Evolutionary conservation across 345 rosid genomes (phyloP).

Genomic region (Citrus hindsii): DNA sequence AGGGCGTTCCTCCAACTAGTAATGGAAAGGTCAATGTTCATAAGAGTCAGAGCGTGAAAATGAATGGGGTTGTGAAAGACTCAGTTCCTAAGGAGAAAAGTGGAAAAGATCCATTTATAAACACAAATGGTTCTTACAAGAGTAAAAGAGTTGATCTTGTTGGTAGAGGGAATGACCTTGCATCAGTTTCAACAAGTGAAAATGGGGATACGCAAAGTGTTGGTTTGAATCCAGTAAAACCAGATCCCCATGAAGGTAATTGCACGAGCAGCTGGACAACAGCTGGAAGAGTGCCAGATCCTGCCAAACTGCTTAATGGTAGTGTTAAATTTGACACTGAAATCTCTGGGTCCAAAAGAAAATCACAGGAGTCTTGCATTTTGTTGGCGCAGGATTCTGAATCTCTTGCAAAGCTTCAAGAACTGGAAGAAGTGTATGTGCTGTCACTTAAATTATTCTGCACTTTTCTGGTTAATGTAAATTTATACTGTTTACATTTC

Average conservation of each 20-base stretch:
- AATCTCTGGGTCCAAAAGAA: slow-evolving; percentile 40
- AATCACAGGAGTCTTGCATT: slow-evolving; percentile 41
- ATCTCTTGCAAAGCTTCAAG: slow-evolving; percentile 56
- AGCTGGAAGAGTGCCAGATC: slow-evolving; percentile 22
- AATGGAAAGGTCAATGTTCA: slow-evolving; percentile 46
- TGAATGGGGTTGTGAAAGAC: slow-evolving; percentile 33
- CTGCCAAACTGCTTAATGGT: slow-evolving; percentile 29
- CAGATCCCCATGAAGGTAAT: slow-evolving; percentile 29
- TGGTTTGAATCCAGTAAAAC: slow-evolving; percentile 25
- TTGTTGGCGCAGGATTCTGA: slow-evolving; percentile 60
- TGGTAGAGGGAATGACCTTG: slow-evolving; percentile 23
- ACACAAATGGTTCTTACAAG: slow-evolving; percentile 31
- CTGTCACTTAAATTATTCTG: slow-evolving; percentile 12
- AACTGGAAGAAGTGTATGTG: slow-evolving; percentile 70
- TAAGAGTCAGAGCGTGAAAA: slow-evolving; percentile 38
- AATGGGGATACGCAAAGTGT: slow-evolving; percentile 22
- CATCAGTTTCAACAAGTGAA: slow-evolving; percentile 27
- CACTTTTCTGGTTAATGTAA: slow-evolving; percentile 8
- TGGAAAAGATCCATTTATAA: slow-evolving; percentile 33
- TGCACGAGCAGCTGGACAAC: slow-evolving; percentile 23
- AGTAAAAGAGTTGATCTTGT: slow-evolving; percentile 33
- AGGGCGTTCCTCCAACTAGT: slow-evolving; percentile 35
- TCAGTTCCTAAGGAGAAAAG: slow-evolving; percentile 29
- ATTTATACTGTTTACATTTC: slow-evolving; percentile 5
- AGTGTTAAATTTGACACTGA: slow-evolving; percentile 26